These are phyloP conservation scores for Coniella lustricola DNA, from an alignment of 2,329 filamentous ascomycete genomes.

Conservation along the genomic window DNA sequence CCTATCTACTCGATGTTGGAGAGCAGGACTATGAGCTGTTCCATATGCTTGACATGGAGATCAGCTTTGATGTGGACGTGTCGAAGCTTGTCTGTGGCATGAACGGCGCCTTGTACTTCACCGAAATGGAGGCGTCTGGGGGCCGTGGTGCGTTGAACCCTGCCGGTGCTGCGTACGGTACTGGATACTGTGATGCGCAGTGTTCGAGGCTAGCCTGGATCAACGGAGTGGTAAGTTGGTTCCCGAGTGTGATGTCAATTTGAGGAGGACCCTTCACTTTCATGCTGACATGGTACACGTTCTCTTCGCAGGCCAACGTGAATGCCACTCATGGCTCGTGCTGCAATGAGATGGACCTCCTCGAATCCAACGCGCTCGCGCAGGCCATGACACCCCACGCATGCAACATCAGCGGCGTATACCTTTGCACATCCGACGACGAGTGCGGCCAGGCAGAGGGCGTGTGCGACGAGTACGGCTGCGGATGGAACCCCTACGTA, in stretches of 20 bases:
- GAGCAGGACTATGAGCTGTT: conserved; percentile 51
- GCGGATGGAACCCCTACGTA: conserved; percentile 30
- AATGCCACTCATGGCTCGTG: conserved; percentile 49
- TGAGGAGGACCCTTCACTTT: no score
- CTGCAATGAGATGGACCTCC: conserved; percentile 63
- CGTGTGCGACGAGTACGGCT: conserved; percentile 33
- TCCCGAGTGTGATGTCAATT: no score
- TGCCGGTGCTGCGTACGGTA: conserved; percentile 52
- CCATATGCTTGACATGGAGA: conserved; percentile 51
- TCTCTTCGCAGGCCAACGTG: conserved; percentile 42
- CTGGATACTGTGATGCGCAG: conserved; percentile 54
- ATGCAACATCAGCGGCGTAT: conserved; percentile 38
- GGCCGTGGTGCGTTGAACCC: conserved; percentile 45
- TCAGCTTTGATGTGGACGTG: conserved; percentile 60
- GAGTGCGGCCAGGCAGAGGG: conserved; percentile 22
- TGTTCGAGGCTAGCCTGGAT: conserved; percentile 41
- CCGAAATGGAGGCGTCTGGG: conserved; percentile 56
- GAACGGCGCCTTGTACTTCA: conserved; percentile 59
- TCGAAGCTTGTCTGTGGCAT: conserved; percentile 58
- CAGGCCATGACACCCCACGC: conserved; percentile 53
- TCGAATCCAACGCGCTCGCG: conserved; percentile 56
- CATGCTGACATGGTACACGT: no score
- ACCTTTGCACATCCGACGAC: conserved; percentile 28
- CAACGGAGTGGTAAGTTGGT: conserved; percentile 34
- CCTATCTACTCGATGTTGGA: conserved; percentile 49